Percentiles rank a stretch among this genome's conserved stretches.
Evolutionary conservation across 257 asterid genomes (phyloP).

Genomic region (Paraleonurus japonicus): DNA sequence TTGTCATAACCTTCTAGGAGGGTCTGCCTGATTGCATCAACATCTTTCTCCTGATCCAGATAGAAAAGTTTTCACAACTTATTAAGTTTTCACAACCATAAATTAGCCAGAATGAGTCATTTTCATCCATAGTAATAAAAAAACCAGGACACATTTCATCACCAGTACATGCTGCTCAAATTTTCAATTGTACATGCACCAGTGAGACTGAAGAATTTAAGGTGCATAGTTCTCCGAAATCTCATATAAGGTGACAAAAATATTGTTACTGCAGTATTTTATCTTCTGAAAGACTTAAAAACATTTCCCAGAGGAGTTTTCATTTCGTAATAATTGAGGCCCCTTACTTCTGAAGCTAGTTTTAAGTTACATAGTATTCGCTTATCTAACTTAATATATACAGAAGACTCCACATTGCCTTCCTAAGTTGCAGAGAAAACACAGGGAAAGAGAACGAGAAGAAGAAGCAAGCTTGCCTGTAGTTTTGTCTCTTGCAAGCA

Average conservation of each 20-base stretch:
- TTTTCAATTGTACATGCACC: neutral
- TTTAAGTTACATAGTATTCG: neutral
- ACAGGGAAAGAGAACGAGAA: neutral
- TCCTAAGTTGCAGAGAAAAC: neutral
- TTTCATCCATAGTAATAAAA: neutral
- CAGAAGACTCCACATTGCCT: neutral
- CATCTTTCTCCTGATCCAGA: slow-evolving; percentile 81
- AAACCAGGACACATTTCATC: neutral
- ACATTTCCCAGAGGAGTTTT: neutral
- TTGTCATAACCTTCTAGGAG: slow-evolving; percentile 75
- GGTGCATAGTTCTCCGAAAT: too few species aligned
- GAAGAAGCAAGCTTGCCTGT: slow-evolving; percentile 50
- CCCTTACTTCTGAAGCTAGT: neutral
- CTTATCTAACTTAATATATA: neutral
- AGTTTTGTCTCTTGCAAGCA: slow-evolving; percentile 98
- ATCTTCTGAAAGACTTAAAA: neutral
- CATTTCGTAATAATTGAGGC: neutral
- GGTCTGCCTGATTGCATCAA: slow-evolving; percentile 57
- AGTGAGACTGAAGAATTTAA: too few species aligned
- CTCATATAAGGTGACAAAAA: neutral
- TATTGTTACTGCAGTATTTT: neutral
- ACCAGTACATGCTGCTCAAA: neutral
- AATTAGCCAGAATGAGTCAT: neutral
- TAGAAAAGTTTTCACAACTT: slow-evolving; percentile 1
- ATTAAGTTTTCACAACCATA: neutral